Percentiles rank a stretch among this genome's conserved stretches.
Conservation (phyloP, 2,329 filamentous ascomycete species). For the Penicillium sp. region DNA sequence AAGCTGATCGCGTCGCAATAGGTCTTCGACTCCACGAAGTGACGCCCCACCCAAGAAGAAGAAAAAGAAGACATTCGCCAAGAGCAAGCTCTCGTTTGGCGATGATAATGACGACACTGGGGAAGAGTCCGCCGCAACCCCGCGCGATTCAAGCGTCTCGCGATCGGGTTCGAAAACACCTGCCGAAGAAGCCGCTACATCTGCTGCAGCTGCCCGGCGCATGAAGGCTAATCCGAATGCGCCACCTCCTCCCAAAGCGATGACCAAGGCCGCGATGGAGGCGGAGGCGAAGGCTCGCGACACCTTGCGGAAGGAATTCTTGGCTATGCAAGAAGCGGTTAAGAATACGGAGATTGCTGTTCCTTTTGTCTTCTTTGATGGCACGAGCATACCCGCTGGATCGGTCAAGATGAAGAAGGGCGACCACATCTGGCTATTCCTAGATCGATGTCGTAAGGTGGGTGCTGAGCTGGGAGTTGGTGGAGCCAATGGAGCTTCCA, state of each 20-base stretch:
- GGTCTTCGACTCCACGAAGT: conserved; percentile 52
- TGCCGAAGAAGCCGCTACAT: conserved; percentile 31
- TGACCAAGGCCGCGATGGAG: conserved; percentile 75
- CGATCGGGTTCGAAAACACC: conserved; percentile 42
- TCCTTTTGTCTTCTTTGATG: conserved; percentile 97
- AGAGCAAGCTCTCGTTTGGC: conserved; percentile 63
- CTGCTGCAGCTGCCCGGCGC: conserved; percentile 31
- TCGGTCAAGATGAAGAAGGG: conserved; percentile 88
- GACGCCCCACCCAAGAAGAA: conserved; percentile 52
- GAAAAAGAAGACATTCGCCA: conserved; percentile 62
- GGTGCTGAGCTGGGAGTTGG: conserved; percentile 80
- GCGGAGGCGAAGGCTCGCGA: conserved; percentile 79
- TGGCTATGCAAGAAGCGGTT: conserved; percentile 79
- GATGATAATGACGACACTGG: conserved; percentile 64
- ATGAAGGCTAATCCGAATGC: conserved; percentile 49
- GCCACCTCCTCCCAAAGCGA: conserved; percentile 65
- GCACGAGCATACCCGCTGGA: conserved; percentile 83
- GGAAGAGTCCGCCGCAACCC: conserved; percentile 39
- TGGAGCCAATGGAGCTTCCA: conserved; percentile 52
- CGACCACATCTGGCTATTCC: conserved; percentile 87
- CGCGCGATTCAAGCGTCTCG: conserved; percentile 42
- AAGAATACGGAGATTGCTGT: conserved; percentile 87
- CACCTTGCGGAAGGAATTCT: conserved; percentile 74
- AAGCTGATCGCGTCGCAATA: conserved; percentile 60
- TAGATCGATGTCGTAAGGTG: conserved; percentile 88